Percentiles rank a stretch among this genome's conserved stretches.
Evolutionary conservation across 2,329 filamentous ascomycete species (phyloP).

Genomic region (Ceratocystis alfenasii): DNA sequence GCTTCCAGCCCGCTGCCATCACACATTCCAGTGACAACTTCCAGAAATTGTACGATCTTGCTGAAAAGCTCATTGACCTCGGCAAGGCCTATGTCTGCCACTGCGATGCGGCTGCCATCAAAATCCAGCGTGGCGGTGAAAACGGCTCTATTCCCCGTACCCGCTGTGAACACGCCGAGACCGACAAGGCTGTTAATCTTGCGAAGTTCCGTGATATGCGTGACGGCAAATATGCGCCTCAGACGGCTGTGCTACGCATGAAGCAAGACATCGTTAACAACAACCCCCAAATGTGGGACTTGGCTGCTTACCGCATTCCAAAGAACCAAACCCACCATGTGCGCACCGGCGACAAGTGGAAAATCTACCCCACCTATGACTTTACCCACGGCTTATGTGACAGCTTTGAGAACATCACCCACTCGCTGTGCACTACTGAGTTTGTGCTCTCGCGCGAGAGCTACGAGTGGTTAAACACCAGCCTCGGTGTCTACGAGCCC

Average conservation of each 20-base stretch:
- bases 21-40: constrained; percentile 91
- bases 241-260: constrained; percentile 80
- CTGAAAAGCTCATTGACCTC: constrained; percentile 66
- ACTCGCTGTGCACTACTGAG: constrained; percentile 86
- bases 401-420: constrained; percentile 82
- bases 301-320: constrained; percentile 78
- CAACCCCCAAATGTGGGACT: constrained; percentile 95
- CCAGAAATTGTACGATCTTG: constrained; percentile 72
- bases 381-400: constrained; percentile 86
- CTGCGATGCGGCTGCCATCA: constrained; percentile 71
- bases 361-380: constrained; percentile 91
- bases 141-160: constrained; percentile 57
- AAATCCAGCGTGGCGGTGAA: constrained; percentile 72
- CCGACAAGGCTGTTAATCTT: constrained; percentile 63
- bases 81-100: constrained; percentile 76
- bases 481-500: constrained; percentile 70
- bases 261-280: constrained; percentile 74
- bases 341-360: constrained; percentile 72
- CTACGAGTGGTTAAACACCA: constrained; percentile 82
- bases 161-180: constrained; percentile 67
- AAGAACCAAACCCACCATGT: constrained; percentile 59
- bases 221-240: constrained; percentile 78
- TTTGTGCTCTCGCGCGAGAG: constrained; percentile 74
- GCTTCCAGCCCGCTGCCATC: constrained; percentile 63
- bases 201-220: constrained; percentile 79